phyloP scores from a whole-genome alignment of 2,329 filamentous ascomycete species.

The Raffaelea ambrosiae region DNA sequence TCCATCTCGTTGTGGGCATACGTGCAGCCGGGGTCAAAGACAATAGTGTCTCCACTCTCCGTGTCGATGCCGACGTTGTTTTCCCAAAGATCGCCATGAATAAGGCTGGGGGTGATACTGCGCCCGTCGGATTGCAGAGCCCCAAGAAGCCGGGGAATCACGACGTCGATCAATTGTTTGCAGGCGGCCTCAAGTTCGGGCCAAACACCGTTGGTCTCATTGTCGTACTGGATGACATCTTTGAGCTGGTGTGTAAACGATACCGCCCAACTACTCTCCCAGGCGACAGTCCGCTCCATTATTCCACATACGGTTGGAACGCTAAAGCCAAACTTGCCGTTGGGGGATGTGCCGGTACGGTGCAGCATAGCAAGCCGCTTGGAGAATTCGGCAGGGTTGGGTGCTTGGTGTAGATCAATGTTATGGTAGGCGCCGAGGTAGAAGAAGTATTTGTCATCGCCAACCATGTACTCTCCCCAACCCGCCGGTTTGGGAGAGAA shows the following conservation, averaged over 20 bases:
- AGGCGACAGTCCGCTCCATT: neutral
- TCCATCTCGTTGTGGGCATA: constrained; percentile 33
- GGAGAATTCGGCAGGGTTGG: neutral
- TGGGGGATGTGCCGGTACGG: neutral
- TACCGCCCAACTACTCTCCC: neutral
- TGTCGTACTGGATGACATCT: neutral
- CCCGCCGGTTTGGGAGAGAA: neutral
- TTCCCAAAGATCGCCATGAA: constrained; percentile 34
- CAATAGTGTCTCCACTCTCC: constrained; percentile 18
- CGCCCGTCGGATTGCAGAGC: constrained; percentile 16
- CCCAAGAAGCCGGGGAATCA: constrained; percentile 23
- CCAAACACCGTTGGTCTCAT: neutral
- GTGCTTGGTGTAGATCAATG: neutral
- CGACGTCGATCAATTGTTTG: constrained; percentile 2
- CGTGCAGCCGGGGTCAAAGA: constrained; percentile 29
- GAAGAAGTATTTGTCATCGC: neutral
- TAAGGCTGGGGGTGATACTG: constrained; percentile 20
- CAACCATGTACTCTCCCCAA: neutral
- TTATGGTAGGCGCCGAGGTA: neutral
- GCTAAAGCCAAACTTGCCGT: neutral
- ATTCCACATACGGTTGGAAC: neutral
- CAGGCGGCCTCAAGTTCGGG: neutral
- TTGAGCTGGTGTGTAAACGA: neutral
- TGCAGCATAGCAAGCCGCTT: neutral
- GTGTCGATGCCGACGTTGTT: constrained; percentile 25